Percentiles rank a stretch among this genome's conserved stretches.
Conservation (phyloP, 768 basidiomycete genomes). For the Russula olivacea region DNA sequence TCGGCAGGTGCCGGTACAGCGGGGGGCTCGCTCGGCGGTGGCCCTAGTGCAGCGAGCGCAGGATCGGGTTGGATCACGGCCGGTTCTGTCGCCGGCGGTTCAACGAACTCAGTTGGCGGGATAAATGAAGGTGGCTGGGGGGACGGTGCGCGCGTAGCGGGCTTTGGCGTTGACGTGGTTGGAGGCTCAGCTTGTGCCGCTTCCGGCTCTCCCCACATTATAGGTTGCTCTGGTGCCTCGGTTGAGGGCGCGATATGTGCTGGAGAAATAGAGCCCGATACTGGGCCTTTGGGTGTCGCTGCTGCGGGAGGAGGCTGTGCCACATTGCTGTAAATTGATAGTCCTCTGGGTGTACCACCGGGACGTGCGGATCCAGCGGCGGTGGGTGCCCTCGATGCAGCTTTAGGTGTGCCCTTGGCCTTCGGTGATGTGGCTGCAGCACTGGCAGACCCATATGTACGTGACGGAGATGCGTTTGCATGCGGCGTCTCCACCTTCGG, state of each 20-base stretch:
- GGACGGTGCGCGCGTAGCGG: constrained; percentile 11
- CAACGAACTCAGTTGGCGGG: not conserved
- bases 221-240: constrained; percentile 3
- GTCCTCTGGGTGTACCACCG: constrained; percentile 18
- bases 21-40: not conserved
- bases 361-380: constrained; percentile 13
- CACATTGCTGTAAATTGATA: constrained; percentile 18
- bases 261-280: not conserved
- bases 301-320: constrained; percentile 13
- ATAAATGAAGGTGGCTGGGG: not conserved
- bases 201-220: not conserved
- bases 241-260: not conserved
- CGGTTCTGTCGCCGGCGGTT: not conserved
- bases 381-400: constrained; percentile 10
- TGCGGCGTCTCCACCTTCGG: constrained; percentile 25
- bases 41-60: not conserved
- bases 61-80: not conserved
- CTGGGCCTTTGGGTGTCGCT: constrained; percentile 11
- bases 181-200: not conserved
- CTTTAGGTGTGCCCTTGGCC: constrained; percentile 8
- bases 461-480: constrained; percentile 14
- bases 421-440: constrained; percentile 7
- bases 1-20: not conserved
- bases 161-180: constrained; percentile 1
- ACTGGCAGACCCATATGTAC: not conserved